These are phyloP conservation scores for Apiotrichum akiyoshidainum DNA, from an alignment of 1,284 basidiomycete genomes.

Conservation along the genomic window DNA sequence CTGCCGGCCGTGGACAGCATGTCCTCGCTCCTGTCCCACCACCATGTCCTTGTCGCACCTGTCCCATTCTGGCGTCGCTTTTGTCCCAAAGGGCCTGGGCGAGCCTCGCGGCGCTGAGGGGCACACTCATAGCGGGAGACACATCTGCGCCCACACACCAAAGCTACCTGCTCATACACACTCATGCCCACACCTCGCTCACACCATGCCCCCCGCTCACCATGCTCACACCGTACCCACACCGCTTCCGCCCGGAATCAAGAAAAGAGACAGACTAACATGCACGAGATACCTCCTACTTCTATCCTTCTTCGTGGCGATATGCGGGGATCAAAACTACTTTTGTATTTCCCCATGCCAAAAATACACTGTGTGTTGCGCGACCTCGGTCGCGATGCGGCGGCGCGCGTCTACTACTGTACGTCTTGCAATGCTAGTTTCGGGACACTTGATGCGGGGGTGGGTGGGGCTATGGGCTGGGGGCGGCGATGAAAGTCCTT, in stretches of 20 bases:
- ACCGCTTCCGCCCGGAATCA: not conserved
- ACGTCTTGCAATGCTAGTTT: constrained; percentile 20
- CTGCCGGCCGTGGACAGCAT: no score
- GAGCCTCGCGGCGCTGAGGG: no score
- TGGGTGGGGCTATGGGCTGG: not conserved
- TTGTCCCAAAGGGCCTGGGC: no score
- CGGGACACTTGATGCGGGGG: constrained; percentile 19
- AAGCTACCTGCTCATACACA: no score
- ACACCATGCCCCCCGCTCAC: no score
- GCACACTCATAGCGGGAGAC: no score
- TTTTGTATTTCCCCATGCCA: not conserved
- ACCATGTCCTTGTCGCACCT: no score
- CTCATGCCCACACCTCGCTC: not conserved
- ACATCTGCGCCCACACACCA: no score
- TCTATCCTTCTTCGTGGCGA: constrained; percentile 17
- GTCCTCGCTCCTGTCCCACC: no score
- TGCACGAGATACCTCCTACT: constrained; percentile 12
- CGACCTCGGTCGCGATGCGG: constrained; percentile 14
- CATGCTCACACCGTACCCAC: not conserved
- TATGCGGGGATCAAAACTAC: not conserved
- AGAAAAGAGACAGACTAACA: constrained; percentile 16
- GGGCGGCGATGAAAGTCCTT: constrained; percentile 44
- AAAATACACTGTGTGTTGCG: constrained; percentile 2
- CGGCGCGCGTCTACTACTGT: not conserved
- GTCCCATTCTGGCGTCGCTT: no score